Base-by-base conservation (phyloP, 75 land plant genomes). In the Picea glauca region DNA sequence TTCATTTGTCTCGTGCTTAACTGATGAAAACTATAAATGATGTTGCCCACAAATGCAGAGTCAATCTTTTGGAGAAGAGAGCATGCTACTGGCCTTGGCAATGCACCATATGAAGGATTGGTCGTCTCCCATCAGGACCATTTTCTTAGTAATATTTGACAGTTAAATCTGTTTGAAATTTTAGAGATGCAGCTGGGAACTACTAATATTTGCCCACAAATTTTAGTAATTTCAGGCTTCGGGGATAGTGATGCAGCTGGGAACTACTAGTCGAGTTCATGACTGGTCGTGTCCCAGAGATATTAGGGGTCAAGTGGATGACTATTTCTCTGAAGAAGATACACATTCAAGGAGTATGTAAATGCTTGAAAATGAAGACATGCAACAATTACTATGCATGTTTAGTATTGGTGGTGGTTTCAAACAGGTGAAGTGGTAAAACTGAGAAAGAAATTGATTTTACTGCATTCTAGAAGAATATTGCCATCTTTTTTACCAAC, bases 311-410 rank as follows among this genome's bases (percentile, higher is more conserved):
- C 88, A 64, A 18, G 73, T 78, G 21, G 96, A 93, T 35, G 93
- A 93, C 15, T 87, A 78, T 62, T 80, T 91, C 60, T 81, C 92
- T 21, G 96, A 93, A 84, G 98, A 96, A 40, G 96, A 91, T 58
- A 93, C 91, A 58, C 94, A 95, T 11, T 67, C 90, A 30, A 88
- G 85, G 79, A 93, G 95, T 77, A 79, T 88, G 78, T 91, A 89
- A 72, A 84, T 95, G 85, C 90, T 95, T 58, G 95, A 90, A 79
- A 91, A 85, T 83, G 98, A 95, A 58, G 98, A 96, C 58, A 93
- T 96, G 91, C 98, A 96, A 73, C 92, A 93, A 12, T 67, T 93
- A 75, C 88, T 96, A 30, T 89, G 92, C 4, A 64, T 90, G 79
- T 91, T 88, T 74, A 86, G 84, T 75, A 87, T 87, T 81, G 89